These are phyloP conservation scores for Calonectria hawksworthii DNA, from an alignment of 2,329 filamentous ascomycete genomes.

Conservation along the genomic window DNA sequence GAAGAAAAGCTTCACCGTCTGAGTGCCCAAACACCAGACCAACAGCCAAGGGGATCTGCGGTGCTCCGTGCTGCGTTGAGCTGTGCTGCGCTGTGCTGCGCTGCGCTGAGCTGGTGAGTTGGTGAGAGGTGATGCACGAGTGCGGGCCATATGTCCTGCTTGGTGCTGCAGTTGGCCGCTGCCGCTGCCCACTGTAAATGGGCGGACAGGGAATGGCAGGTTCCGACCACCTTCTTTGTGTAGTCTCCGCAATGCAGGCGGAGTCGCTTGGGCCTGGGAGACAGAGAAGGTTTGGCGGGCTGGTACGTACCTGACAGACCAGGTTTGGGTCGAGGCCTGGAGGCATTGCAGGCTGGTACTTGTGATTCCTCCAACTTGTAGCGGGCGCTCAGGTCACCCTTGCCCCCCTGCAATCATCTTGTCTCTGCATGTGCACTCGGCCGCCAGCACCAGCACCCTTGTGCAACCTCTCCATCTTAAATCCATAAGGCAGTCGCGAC, in stretches of 20 bases:
- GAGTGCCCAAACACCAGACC: not conserved
- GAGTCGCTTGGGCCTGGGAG: not conserved
- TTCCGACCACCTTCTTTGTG: not conserved
- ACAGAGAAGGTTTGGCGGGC: not conserved
- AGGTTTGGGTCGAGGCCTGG: not conserved
- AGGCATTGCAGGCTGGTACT: not conserved
- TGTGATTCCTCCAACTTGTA: not conserved
- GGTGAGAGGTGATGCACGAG: not conserved
- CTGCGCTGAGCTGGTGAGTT: not conserved
- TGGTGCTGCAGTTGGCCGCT: not conserved
- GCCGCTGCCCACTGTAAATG: not conserved
- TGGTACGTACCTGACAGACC: not conserved
- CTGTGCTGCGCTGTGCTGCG: not conserved
- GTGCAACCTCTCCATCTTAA: slow-evolving; percentile 1
- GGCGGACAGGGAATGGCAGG: not conserved
- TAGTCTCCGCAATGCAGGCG: not conserved
- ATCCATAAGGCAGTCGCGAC: slow-evolving; percentile 14
- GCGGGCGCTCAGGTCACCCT: slow-evolving; percentile 4
- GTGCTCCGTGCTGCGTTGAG: not conserved
- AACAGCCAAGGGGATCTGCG: not conserved
- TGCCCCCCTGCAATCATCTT: slow-evolving; percentile 1
- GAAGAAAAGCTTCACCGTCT: not conserved
- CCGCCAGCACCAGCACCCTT: not conserved
- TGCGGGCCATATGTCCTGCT: not conserved
- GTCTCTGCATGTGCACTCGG: slow-evolving; percentile 11